phyloP scores from a whole-genome alignment of 306 rosid genomes.

The Gastrolobium bilobum region DNA sequence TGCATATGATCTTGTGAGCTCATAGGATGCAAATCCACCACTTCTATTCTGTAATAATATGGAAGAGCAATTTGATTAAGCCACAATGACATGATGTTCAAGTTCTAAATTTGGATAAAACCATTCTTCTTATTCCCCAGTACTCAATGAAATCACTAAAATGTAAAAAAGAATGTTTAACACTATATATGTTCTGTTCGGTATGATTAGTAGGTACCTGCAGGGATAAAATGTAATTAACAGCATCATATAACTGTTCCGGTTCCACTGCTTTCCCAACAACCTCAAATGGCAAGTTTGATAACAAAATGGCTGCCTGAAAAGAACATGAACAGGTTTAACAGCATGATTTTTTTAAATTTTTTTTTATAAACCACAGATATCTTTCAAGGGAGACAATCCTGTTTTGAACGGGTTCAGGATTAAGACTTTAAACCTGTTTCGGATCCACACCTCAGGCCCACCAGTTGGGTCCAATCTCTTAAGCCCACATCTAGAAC shows the following conservation, averaged over 20 bases:
- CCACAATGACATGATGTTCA: constrained; percentile 17
- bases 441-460: no score
- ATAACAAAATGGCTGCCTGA: constrained; percentile 69
- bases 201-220: constrained; percentile 59
- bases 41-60: constrained; percentile 59
- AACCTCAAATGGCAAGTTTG: constrained; percentile 63
- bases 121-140: not conserved
- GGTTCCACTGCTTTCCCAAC: constrained; percentile 60
- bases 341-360: not conserved
- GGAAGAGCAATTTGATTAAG: constrained; percentile 8
- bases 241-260: constrained; percentile 61
- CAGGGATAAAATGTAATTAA: constrained; percentile 66
- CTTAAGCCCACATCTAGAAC: no score
- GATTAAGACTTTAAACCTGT: no score
- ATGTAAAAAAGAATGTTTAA: not conserved
- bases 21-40: constrained; percentile 90
- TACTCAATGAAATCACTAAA: not conserved
- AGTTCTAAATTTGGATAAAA: constrained; percentile 22
- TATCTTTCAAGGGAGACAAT: no score
- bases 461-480: no score
- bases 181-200: not conserved
- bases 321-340: not conserved
- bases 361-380: no score
- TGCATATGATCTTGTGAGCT: constrained; percentile 80
- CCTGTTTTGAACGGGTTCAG: no score